Evolutionary conservation across 805 yeast species (phyloP), one percentile per base, ranked within the genome.

Genomic region (Kodamaea nitidulidarum): DNA sequence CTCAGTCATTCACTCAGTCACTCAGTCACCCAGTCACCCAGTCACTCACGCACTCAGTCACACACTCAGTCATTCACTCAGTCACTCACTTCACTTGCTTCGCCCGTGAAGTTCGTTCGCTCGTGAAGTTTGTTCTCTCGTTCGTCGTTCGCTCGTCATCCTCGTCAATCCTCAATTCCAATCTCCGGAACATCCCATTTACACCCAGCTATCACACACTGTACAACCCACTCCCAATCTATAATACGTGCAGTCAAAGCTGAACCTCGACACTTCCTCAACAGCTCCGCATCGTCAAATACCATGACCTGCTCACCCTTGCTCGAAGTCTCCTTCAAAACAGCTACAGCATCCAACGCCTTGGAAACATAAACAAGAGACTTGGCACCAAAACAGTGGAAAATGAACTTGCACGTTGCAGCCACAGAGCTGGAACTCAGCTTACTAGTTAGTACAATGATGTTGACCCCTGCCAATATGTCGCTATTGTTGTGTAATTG

Each of bases 151-250:
- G 22, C 22, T 20, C 22, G 7, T 20, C 22, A 8, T 20, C 7
- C 22, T 20, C 7, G 22, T 20, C 22, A 20, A 20, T 20, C 5
- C 22, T 20, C 22, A 20, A 20, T 12, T 27, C 16, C 31, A 3
- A 30, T 16, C 15, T 16, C 21, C 14, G 21, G 32, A 11, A 22
- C 27, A 12, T 30, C 39, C 39, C 35, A 36, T 28, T 28, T 29
- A n/a, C 18, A 36, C 11, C 40, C 40, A 42, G 67, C 58, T 17
- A 80, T 77, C 11, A 77, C 65, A 57, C 82, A 75, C 43, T 80
- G 84, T 1, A 78, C 82, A 1, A 78, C 65, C 85, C 85, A 80
- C 50, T 80, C 84, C 84, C 83, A 78, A 49, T 72, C 63, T 8
- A 35, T 21, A 3, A 73, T 46, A 28, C 47, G 60, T 51, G 31